Evolutionary conservation across 2,329 filamentous ascomycete genomes (phyloP), one percentile per base, ranked within the genome.

Genomic region (Pyricularia sp.): DNA sequence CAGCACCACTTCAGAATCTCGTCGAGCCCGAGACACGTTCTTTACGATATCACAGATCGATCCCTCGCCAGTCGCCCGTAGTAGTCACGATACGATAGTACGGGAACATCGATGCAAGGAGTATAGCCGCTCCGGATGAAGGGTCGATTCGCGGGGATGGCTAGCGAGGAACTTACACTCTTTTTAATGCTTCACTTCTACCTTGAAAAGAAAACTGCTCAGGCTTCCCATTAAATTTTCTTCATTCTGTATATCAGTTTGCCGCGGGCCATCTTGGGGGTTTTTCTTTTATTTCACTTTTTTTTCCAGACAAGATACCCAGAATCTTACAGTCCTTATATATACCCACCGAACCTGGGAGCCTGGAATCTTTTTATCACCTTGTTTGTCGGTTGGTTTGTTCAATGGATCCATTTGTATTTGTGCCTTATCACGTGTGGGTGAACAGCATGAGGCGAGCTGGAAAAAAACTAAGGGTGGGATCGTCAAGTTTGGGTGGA

Each of bases 271-370:
- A 28, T 63, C 3, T 63, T 63, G 59, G 25, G 12, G 4, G 9
- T 63, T 17, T 12, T 63, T 67, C 58, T 23, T 25, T 67, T 67
- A 25, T 14, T 64, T 33, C 9, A 30, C 63, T 11, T 42, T 59
- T 23, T 31, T 67, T 59, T 67, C 36, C 66, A 67, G 26, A 59
- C 66, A 7, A 66, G 36, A 67, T 23, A 59, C 42, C 42, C 55
- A 31, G 28, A 67, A 55, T 55, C 33, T 25, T 67, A 67, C 65
- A 55, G 36, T 55, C 65, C 20, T 67, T 55, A 28, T 30, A 30
- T 28, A 30, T 28, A 67, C 23, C 33, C 42, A 58, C 42, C 42
- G 66, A 59, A 50, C 33, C 33, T 42, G 65, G 20, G 50, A 23
- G 33, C 25, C 65, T 50, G 33, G 65, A 50, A 55, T 25, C 20